These are phyloP conservation scores for Colletotrichum tropicale DNA, from an alignment of 2,329 filamentous ascomycete species.

Conservation along the genomic window DNA sequence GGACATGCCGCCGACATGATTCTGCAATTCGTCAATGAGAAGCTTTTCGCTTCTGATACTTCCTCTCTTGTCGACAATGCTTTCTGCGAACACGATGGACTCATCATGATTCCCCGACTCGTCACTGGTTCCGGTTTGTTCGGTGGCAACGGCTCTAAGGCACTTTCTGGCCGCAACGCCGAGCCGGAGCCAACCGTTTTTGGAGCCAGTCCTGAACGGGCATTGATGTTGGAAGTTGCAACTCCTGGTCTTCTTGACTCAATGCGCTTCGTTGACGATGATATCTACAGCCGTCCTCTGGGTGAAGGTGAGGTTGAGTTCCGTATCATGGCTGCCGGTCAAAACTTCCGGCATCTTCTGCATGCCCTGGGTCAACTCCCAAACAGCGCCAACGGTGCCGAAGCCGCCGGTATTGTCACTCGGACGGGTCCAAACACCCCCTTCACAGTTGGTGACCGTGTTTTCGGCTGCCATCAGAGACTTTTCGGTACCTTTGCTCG, in stretches of 20 bases:
- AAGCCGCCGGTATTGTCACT: conserved; percentile 36
- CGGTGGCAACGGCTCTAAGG: background rate
- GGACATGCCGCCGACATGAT: background rate
- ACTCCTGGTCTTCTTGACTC: background rate
- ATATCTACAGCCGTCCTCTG: background rate
- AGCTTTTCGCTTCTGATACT: background rate
- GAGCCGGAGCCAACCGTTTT: background rate
- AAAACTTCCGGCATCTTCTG: conserved; percentile 29
- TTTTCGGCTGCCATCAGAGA: conserved; percentile 20
- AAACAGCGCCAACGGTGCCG: conserved; percentile 24
- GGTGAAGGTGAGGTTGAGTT: conserved; percentile 25
- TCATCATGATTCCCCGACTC: background rate
- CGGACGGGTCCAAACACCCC: conserved; percentile 31
- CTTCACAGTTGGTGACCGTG: conserved; percentile 34
- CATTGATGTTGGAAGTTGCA: background rate
- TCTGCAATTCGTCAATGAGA: background rate
- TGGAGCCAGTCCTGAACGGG: background rate
- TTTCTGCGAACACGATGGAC: background rate
- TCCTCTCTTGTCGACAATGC: background rate
- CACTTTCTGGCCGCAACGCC: background rate
- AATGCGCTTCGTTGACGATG: background rate
- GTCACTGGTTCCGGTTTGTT: background rate
- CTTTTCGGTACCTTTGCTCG: conserved; percentile 24
- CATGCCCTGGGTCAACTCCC: conserved; percentile 18
- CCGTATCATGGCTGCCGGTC: conserved; percentile 25